A percentile compares a stretch with the other conserved stretches of the same genome.
These are phyloP conservation scores for Stachybotrys echinatus DNA, from an alignment of 2,329 filamentous ascomycete genomes.

Conservation along the genomic window DNA sequence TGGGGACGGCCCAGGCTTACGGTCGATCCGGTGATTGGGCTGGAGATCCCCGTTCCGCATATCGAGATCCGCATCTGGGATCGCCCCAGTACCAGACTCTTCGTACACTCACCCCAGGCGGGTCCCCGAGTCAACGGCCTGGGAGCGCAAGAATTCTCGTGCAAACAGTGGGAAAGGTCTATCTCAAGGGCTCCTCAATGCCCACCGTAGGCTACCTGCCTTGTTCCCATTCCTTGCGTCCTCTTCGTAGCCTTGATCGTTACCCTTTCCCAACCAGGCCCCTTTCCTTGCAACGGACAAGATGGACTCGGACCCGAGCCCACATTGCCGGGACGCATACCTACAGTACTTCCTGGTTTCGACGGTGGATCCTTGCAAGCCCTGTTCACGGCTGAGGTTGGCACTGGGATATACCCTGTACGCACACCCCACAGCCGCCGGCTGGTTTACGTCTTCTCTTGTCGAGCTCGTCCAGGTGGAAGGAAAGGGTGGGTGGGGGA, in stretches of 20 bases:
- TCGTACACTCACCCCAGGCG: not conserved
- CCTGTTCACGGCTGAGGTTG: not conserved
- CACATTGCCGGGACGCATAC: not conserved
- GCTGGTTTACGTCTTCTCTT: not conserved
- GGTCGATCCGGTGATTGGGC: not conserved
- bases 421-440: not conserved
- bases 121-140: too few relatives aligned
- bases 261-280: too few relatives aligned
- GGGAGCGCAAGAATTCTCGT: too few relatives aligned
- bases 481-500: not conserved
- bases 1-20: not conserved
- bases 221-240: too few relatives aligned
- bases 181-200: too few relatives aligned
- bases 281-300: not conserved
- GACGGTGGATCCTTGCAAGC: too few relatives aligned
- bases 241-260: too few relatives aligned
- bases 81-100: not conserved
- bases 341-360: not conserved
- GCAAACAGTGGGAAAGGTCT: too few relatives aligned
- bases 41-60: not conserved
- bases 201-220: too few relatives aligned
- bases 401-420: not conserved
- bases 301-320: not conserved
- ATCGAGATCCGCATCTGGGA: conserved; percentile 2
- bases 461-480: not conserved